Base-by-base conservation (phyloP, 495 filamentous ascomycete species). In the Chaetomidium leptoderma region DNA sequence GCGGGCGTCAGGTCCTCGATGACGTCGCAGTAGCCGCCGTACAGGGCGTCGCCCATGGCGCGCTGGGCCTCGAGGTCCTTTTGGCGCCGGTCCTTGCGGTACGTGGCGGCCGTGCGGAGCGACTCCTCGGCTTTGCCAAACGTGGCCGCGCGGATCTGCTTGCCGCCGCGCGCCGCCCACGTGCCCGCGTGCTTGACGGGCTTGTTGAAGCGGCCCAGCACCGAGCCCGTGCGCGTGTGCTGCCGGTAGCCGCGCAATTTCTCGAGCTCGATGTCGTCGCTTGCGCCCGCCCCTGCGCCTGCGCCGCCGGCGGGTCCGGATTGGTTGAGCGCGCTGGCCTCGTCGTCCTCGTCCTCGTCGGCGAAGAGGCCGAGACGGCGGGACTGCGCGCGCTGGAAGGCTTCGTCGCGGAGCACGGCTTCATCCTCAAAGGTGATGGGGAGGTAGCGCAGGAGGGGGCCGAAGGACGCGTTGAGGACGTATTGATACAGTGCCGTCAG, bases 391-490 rank as follows among this genome's bases (percentile, higher is more conserved):
- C 85, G 80, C 36, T 86, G 85, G 68, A 97, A 98, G 50, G 88
- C 89, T 63, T 93, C 84, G 64, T 97, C 95, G 4, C 91, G 85
- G 40, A 86, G 77, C 13, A 93, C 89, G 6, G 93, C 93, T 57
- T 95, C 90, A 63, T 98, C 95, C 69, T 98, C 93, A 42, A 97
- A 79, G 0, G 93, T 97, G 63, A 98, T 95, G 0, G 93, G 93
- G 39, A 98, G 75, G 67, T 96, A 96, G 33, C 85, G 82, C 65
- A 95, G 85, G 44, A 98, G 78, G 23, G 93, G 92, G 1, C 83
- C 83, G 61, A 98, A 97, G 8, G 90, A 86, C n/a, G 78, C 71
- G 66, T 95, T 96, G 24, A 98, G 77, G 3, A 92, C 78, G 58
- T 83, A 74, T 71, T 98, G 93, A 64, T 85, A 98, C 16, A 91